Evolutionary conservation across 2,329 filamentous ascomycete species (phyloP).

Genomic region (Trichoderma lentiforme): DNA sequence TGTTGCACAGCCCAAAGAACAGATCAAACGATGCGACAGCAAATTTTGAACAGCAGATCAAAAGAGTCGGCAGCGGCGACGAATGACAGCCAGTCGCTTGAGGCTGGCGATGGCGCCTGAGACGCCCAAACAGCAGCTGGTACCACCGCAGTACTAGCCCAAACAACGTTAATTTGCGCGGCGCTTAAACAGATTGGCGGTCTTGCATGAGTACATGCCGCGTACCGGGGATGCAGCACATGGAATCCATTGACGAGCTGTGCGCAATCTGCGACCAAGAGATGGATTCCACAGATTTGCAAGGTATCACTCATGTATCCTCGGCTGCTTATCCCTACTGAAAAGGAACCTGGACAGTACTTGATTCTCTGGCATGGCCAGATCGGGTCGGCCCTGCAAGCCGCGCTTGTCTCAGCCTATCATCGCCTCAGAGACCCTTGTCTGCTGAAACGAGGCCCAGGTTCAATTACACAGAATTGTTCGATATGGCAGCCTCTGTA

Average conservation of each 20-base stretch:
- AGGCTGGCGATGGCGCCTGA: not conserved
- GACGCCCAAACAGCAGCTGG: not conserved
- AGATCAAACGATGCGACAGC: not conserved
- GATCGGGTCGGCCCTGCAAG: not conserved
- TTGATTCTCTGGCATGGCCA: not conserved
- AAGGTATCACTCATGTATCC: not conserved
- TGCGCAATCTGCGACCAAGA: not conserved
- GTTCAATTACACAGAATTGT: not conserved
- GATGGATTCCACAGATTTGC: not conserved
- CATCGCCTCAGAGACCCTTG: not conserved
- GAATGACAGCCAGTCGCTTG: conserved; percentile 19
- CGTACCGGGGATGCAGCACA: not conserved
- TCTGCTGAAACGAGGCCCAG: conserved; percentile 6
- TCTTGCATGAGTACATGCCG: not conserved
- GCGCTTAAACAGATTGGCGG: conserved; percentile 5
- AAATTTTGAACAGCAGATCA: not conserved
- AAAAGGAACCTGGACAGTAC: not conserved
- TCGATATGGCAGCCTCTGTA: not conserved
- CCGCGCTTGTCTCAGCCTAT: conserved; percentile 4
- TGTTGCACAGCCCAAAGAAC: not conserved
- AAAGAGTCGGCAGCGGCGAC: not conserved
- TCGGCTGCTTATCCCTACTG: not conserved
- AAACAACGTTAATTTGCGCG: not conserved
- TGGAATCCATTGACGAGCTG: not conserved
- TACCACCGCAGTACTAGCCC: not conserved